A percentile compares a stretch with the other conserved stretches of the same genome.
Evolutionary conservation across 345 rosid species (phyloP).

Genomic region (Bruguiera parviflora): DNA sequence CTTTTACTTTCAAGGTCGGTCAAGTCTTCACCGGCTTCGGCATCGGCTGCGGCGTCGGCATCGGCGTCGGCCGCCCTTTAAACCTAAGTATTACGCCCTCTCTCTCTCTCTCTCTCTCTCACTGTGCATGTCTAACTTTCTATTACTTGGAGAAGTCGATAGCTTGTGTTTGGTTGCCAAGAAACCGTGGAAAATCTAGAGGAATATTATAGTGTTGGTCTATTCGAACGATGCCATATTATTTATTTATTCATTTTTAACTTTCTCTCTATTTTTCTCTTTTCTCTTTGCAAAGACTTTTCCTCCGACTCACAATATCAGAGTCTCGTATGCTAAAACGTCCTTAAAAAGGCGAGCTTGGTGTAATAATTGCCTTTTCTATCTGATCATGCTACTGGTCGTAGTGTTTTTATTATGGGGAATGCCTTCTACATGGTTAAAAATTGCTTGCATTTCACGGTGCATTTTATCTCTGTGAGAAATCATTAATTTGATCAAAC

Average conservation of each 20-base stretch:
- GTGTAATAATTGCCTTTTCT: too few species aligned
- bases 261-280: too few species aligned
- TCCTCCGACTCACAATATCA: too few species aligned
- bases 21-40: constrained; percentile 97
- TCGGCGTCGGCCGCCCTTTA: constrained; percentile 76
- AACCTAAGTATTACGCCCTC: constrained; percentile 54
- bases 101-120: background rate
- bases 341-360: too few species aligned
- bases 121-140: background rate
- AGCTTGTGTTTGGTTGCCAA: background rate
- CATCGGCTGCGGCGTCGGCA: constrained; percentile 89
- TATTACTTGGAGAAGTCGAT: constrained; percentile 20
- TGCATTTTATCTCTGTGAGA: too few species aligned
- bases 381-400: too few species aligned
- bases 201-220: background rate
- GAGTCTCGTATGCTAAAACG: too few species aligned
- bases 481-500: too few species aligned
- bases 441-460: too few species aligned
- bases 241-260: background rate
- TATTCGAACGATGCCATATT: background rate
- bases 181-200: constrained; percentile 1
- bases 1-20: constrained; percentile 78
- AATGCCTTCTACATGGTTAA: too few species aligned
- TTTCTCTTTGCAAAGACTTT: too few species aligned
- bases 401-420: too few species aligned